Evolutionary conservation across 352 stramenopile species (phyloP).

Genomic region (Saprolegnia diclina): DNA sequence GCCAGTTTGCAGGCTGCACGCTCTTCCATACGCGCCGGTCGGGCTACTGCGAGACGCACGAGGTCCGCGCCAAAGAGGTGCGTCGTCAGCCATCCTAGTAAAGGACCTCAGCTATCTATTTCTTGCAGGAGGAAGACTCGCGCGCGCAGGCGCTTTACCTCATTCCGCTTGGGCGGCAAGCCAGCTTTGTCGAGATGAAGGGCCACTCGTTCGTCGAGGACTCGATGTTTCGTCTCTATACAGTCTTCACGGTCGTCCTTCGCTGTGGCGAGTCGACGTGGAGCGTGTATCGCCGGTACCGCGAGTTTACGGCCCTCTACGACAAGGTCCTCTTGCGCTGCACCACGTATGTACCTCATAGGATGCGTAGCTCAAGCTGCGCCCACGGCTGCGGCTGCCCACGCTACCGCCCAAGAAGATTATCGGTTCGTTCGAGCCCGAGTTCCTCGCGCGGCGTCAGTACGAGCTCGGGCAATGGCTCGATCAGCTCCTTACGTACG

Average conservation of each 20-base stretch:
- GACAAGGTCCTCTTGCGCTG: slow-evolving; percentile 42
- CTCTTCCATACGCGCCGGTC: slow-evolving; percentile 61
- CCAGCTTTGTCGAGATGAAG: slow-evolving; percentile 70
- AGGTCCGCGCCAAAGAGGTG: slow-evolving; percentile 69
- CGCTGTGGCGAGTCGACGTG: slow-evolving; percentile 66
- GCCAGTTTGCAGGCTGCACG: slow-evolving; percentile 46
- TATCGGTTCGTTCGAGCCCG: slow-evolving; percentile 71
- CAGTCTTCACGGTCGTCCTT: slow-evolving; percentile 75
- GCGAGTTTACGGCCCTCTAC: slow-evolving; percentile 78
- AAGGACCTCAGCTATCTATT: too few species aligned
- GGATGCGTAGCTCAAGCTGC: slow-evolving; percentile 17
- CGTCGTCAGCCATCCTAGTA: too few species aligned
- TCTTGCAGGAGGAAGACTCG: slow-evolving; percentile 54
- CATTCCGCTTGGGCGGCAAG: slow-evolving; percentile 56
- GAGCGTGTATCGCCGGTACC: slow-evolving; percentile 79
- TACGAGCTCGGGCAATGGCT: slow-evolving; percentile 66
- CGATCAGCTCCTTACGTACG: slow-evolving; percentile 55
- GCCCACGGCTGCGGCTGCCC: slow-evolving; percentile 49
- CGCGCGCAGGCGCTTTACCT: slow-evolving; percentile 73
- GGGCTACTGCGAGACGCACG: slow-evolving; percentile 67
- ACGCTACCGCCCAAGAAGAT: slow-evolving; percentile 79
- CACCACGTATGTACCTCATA: background rate
- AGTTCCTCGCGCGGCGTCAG: slow-evolving; percentile 74
- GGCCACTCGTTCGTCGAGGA: slow-evolving; percentile 75
- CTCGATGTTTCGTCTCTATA: slow-evolving; percentile 64